Percentiles rank a stretch among this genome's conserved stretches.
Conservation (phyloP, 2,329 filamentous ascomycete species). For the Fusarium stilboides region DNA sequence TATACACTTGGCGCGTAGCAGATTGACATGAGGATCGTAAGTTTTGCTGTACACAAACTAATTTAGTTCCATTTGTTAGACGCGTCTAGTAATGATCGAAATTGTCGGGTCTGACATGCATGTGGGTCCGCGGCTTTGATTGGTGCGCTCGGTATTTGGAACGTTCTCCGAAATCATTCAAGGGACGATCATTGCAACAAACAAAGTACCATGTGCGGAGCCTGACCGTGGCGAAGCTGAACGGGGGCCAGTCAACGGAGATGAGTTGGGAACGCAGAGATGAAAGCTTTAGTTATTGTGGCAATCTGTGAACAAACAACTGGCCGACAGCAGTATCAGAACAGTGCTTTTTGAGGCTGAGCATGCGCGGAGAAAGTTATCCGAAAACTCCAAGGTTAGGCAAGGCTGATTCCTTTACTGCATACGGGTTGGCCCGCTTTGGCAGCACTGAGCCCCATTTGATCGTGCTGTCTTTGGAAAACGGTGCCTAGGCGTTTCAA, state of each 20-base stretch:
- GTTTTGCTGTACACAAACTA: no score
- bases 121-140: not conserved
- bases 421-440: not conserved
- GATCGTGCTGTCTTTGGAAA: not conserved
- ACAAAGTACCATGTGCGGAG: not conserved
- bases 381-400: no score
- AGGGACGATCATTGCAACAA: not conserved
- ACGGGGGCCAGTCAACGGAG: not conserved
- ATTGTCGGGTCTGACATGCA: conserved; percentile 12
- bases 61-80: not conserved
- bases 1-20: not conserved
- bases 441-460: not conserved
- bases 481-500: not conserved
- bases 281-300: no score
- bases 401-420: not conserved
- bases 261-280: not conserved
- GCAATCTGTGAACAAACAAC: no score
- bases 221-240: not conserved
- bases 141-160: not conserved
- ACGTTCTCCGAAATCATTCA: not conserved
- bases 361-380: accelerated
- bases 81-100: not conserved
- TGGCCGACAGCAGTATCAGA: no score
- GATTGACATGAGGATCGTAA: not conserved
- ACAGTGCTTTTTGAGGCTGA: no score